Evolutionary conservation across 495 filamentous ascomycete species (phyloP).

Genomic region (Polyplosphaeria fusca): DNA sequence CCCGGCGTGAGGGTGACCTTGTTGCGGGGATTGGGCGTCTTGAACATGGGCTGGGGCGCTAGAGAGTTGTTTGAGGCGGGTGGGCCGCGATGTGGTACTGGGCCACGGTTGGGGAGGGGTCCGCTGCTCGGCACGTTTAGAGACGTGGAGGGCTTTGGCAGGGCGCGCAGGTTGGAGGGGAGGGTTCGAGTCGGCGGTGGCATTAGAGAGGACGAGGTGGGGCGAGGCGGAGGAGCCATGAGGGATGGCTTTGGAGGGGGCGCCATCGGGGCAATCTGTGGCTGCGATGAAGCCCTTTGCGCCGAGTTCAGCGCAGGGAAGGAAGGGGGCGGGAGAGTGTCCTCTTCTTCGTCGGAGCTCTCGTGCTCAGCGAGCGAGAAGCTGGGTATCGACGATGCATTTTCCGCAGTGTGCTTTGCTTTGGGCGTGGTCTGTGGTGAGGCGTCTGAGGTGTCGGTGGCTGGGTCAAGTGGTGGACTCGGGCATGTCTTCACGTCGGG

Average conservation of each 20-base stretch:
- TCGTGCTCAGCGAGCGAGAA: slow-evolving; percentile 35
- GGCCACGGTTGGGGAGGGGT: slow-evolving; percentile 37
- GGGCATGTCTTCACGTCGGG: slow-evolving; percentile 8
- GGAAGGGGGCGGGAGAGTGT: slow-evolving; percentile 26
- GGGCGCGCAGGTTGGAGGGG: slow-evolving; percentile 29
- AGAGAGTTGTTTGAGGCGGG: slow-evolving; percentile 32
- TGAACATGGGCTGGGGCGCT: slow-evolving; percentile 9
- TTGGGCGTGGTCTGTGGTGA: slow-evolving; percentile 50
- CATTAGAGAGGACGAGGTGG: slow-evolving; percentile 5
- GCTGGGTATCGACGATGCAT: slow-evolving; percentile 32
- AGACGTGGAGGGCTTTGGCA: slow-evolving; percentile 30
- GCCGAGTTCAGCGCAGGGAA: slow-evolving; percentile 38
- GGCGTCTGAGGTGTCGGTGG: slow-evolving; percentile 9
- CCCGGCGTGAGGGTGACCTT: slow-evolving; percentile 79
- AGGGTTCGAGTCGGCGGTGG: slow-evolving; percentile 29
- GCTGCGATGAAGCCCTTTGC: slow-evolving; percentile 31
- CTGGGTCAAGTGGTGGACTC: background rate
- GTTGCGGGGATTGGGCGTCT: slow-evolving; percentile 37
- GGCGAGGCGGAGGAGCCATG: slow-evolving; percentile 28
- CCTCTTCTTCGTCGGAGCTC: slow-evolving; percentile 32
- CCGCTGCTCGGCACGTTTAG: slow-evolving; percentile 45
- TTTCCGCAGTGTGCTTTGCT: slow-evolving; percentile 5
- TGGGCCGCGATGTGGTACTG: slow-evolving; percentile 35
- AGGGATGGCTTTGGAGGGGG: slow-evolving; percentile 25
- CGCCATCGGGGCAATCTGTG: slow-evolving; percentile 10